phyloP scores from a whole-genome alignment of 2,329 filamentous ascomycete species.

The Lachnellula hyalina region DNA sequence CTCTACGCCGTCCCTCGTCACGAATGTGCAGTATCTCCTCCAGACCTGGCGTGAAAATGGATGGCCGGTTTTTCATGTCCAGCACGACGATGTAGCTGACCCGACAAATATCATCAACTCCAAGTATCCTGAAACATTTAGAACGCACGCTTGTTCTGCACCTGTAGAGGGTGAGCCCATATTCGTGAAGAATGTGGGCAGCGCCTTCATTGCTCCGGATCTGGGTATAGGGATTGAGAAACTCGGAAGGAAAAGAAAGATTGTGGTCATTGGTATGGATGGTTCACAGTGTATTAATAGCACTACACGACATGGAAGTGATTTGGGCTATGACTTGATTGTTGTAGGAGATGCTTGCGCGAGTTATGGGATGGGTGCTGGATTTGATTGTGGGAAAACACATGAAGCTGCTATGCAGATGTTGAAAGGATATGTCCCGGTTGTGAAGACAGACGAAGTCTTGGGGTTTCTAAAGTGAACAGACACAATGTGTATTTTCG shows the following conservation, averaged over 20 bases:
- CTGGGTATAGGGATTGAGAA: constrained; percentile 2
- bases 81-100: constrained; percentile 17
- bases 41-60: constrained; percentile 12
- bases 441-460: not conserved
- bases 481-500: too few relatives aligned
- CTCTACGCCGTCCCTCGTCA: constrained; percentile 18
- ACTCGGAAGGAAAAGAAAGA: constrained; percentile 7
- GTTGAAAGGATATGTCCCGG: constrained; percentile 9
- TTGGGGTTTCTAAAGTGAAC: not conserved
- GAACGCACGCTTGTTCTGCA: constrained; percentile 14
- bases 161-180: constrained; percentile 9
- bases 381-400: constrained; percentile 13
- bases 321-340: constrained; percentile 20
- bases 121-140: constrained; percentile 10
- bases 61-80: constrained; percentile 19
- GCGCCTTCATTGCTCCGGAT: constrained; percentile 14
- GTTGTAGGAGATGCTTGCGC: constrained; percentile 24
- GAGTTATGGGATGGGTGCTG: constrained; percentile 12
- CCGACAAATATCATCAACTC: constrained; percentile 11
- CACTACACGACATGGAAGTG: constrained; percentile 17
- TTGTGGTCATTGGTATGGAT: constrained; percentile 23
- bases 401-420: constrained; percentile 18
- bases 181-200: constrained; percentile 19
- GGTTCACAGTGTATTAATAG: constrained; percentile 20
- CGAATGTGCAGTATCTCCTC: constrained; percentile 16